These are phyloP conservation scores for Tylopilus sp. DNA, from an alignment of 1,284 basidiomycete genomes.

Conservation along the genomic window DNA sequence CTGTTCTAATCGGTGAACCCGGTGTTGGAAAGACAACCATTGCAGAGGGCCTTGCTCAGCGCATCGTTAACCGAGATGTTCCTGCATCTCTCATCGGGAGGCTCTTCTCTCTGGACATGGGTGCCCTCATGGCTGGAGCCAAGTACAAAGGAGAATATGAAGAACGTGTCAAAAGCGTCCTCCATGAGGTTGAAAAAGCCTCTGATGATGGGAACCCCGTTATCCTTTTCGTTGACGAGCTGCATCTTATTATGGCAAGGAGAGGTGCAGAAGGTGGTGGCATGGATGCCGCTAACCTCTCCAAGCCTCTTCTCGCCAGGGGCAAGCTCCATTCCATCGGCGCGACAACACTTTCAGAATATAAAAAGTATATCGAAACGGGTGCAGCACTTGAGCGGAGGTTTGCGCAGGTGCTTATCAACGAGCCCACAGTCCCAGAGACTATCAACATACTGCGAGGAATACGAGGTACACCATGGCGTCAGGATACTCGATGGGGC, in stretches of 20 bases:
- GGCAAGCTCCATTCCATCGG: slow-evolving; percentile 89
- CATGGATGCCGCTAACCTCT: slow-evolving; percentile 84
- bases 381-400: slow-evolving; percentile 92
- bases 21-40: slow-evolving; percentile 94
- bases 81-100: slow-evolving; percentile 82
- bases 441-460: slow-evolving; percentile 91
- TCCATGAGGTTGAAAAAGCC: slow-evolving; percentile 92
- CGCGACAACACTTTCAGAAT: slow-evolving; percentile 91
- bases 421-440: slow-evolving; percentile 87
- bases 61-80: slow-evolving; percentile 93
- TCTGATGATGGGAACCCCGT: slow-evolving; percentile 78
- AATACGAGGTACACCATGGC: slow-evolving; percentile 82
- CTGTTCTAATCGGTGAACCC: slow-evolving; percentile 89
- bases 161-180: slow-evolving; percentile 90
- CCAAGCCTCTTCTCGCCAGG: slow-evolving; percentile 86
- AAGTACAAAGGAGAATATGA: slow-evolving; percentile 98
- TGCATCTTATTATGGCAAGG: slow-evolving; percentile 89
- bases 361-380: slow-evolving; percentile 94
- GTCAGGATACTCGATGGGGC: slow-evolving; percentile 89
- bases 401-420: slow-evolving; percentile 91
- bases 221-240: slow-evolving; percentile 94
- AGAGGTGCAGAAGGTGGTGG: slow-evolving; percentile 69
- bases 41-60: slow-evolving; percentile 92
- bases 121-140: slow-evolving; percentile 92
- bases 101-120: slow-evolving; percentile 89